Evolutionary conservation across 164 flowering plant genomes (phyloP).

Genomic region (Echeveria elegans): DNA sequence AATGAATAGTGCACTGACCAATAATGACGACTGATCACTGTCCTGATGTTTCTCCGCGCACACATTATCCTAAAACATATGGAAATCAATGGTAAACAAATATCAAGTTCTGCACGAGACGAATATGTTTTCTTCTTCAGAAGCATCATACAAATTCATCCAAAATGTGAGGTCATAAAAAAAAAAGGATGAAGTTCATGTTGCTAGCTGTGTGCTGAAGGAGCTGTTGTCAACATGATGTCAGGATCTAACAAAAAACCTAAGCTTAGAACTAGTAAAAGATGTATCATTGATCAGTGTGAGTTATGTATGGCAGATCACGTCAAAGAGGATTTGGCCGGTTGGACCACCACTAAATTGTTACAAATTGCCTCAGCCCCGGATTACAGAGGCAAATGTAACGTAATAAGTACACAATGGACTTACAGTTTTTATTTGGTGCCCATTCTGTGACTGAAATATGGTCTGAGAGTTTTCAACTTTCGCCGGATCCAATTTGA

Average conservation of each 20-base stretch:
- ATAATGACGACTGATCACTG: constrained; percentile 27
- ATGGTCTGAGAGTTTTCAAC: constrained; percentile 29
- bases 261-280: not conserved
- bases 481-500: constrained; percentile 36
- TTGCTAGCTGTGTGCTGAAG: not conserved
- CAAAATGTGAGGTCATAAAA: no score
- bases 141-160: not conserved
- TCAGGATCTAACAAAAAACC: not conserved
- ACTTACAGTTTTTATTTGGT: constrained; percentile 46
- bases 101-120: not conserved
- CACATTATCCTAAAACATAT: constrained; percentile 35
- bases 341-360: not conserved
- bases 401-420: not conserved
- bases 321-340: no score
- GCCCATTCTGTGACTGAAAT: constrained; percentile 51
- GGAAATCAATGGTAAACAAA: not conserved
- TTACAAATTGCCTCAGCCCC: not conserved
- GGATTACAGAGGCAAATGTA: not conserved
- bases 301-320: no score
- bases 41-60: constrained; percentile 33
- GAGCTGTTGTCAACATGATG: not conserved
- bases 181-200: not conserved
- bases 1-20: constrained; percentile 31
- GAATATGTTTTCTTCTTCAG: not conserved
- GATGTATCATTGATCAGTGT: not conserved